Evolutionary conservation across 2,329 filamentous ascomycete species (phyloP), one percentile per base, ranked within the genome.

Genomic region (Xylaria sp.): DNA sequence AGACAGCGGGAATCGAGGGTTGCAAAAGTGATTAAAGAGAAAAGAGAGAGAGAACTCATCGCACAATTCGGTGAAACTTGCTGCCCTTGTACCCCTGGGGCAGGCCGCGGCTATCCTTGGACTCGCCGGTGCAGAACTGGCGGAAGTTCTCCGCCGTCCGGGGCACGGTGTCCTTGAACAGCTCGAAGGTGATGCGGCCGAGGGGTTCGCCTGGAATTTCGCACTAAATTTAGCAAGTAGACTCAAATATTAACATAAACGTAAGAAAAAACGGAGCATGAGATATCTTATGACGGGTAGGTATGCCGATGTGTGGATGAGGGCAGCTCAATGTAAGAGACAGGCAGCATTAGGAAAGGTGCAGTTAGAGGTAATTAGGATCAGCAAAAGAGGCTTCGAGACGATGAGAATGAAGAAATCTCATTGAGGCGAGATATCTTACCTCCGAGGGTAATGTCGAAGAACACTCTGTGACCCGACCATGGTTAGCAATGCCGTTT

Each of bases 81-180:
- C 87, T 90, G 57, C 92, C 91, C 80, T 97, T 98, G 84, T 97
- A 99, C 66, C 95, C 95, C 75, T 96, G 91, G 0, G 94, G 90
- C 66, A 88, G 84, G 35, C 92, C 92, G 9, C 87, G 84, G 53
- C 85, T 78, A 74, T 91, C 91, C 79, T 93, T 96, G 69, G 86
- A 89, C 82, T 98, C 94, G 71, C 95, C 95, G 0, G 94, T 98
- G 80, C 94, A 97, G 80, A 97, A 97, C 75, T 96, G 92, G 49
- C 94, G 91, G 77, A 99, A 98, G 82, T 98, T 98, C 78, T 98
- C 95, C 31, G 93, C 92, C 8, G 95, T 98, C 72, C 89, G 89
- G 67, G 94, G 93, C 0, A 92, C 91, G 21, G 90, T 83, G 78
- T 96, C 86, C 64, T 89, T 88, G 82, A 95, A 97, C 65, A 99